Base-by-base conservation (phyloP, 164 flowering plant genomes). In the Paratinospora sagittata region DNA sequence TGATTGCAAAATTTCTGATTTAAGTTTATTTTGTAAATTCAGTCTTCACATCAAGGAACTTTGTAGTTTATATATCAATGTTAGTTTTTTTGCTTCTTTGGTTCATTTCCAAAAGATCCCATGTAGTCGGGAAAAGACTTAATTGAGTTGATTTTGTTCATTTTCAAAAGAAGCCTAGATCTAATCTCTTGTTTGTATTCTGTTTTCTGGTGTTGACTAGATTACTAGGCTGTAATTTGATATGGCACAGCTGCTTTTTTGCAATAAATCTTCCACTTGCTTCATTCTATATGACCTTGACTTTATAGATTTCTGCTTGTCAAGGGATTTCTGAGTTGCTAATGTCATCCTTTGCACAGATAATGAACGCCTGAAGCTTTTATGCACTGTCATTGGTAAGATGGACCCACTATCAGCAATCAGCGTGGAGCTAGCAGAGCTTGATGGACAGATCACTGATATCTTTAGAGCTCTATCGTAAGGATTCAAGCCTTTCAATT, bases 401-500 rank as follows among this genome's bases (percentile, higher is more conserved):
- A n/a, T n/a, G n/a, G n/a, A n/a, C n/a, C n/a, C n/a, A n/a, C n/a
- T n/a, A n/a, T n/a, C n/a, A n/a, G n/a, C n/a, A n/a, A n/a, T n/a
- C n/a, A n/a, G n/a, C n/a, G n/a, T n/a, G n/a, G n/a, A n/a, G n/a
- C n/a, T n/a, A n/a, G n/a, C n/a, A n/a, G n/a, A n/a, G n/a, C n/a
- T n/a, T n/a, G n/a, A n/a, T n/a, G n/a, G 96, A 8, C 95, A 85
- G 73, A 90, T 91, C 82, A 65, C 71, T 36, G 98, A 94, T 73
- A 82, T 90, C 36, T 86, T 93, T 52, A 91, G 98, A 37, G 90
- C 96, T 66, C 80, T 94, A 41, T 90, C 97, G 98, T 94, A 83
- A 86, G 96, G 36, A 52, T 73, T 67, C 30, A 43, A 27, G 39
- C 10, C 8, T 74, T 49, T 12, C 26, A 14, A n/a, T 36, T 65